phyloP scores from a whole-genome alignment of 2,329 filamentous ascomycete species.

The Colletotrichum incanum region DNA sequence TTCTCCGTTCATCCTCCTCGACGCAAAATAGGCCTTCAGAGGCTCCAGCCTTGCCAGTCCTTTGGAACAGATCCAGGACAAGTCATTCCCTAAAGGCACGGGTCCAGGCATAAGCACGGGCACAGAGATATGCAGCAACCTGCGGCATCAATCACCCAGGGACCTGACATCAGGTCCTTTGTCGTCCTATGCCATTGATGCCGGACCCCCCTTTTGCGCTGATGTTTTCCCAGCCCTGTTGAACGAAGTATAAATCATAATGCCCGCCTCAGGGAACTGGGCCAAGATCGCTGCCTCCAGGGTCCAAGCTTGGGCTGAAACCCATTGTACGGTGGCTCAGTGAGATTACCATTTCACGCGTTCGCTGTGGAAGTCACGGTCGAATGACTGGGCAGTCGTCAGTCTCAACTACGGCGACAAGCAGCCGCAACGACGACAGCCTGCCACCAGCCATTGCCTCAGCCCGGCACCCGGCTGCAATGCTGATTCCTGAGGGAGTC shows the following conservation, averaged over 20 bases:
- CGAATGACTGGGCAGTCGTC: neutral
- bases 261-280: slow-evolving; percentile 3
- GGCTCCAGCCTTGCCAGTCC: neutral
- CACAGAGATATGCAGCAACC: neutral
- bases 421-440: slow-evolving; percentile 7
- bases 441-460: slow-evolving; percentile 18
- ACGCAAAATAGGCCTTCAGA: neutral
- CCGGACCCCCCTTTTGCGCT: slow-evolving; percentile 31
- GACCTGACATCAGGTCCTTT: slow-evolving; percentile 19
- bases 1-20: neutral
- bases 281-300: slow-evolving; percentile 35
- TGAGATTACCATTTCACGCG: slow-evolving; percentile 18
- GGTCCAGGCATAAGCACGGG: neutral
- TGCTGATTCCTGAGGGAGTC: slow-evolving; percentile 20
- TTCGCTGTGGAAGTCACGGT: neutral
- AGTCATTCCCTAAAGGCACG: slow-evolving; percentile 6
- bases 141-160: neutral
- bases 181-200: slow-evolving; percentile 20
- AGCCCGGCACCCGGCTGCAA: slow-evolving; percentile 15
- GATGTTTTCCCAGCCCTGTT: slow-evolving; percentile 16
- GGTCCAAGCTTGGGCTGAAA: slow-evolving; percentile 42
- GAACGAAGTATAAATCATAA: slow-evolving; percentile 22
- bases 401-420: neutral
- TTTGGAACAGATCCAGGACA: slow-evolving; percentile 18
- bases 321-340: slow-evolving; percentile 31